phyloP scores from a whole-genome alignment of 2,329 filamentous ascomycete genomes.

The Periconia sp. region DNA sequence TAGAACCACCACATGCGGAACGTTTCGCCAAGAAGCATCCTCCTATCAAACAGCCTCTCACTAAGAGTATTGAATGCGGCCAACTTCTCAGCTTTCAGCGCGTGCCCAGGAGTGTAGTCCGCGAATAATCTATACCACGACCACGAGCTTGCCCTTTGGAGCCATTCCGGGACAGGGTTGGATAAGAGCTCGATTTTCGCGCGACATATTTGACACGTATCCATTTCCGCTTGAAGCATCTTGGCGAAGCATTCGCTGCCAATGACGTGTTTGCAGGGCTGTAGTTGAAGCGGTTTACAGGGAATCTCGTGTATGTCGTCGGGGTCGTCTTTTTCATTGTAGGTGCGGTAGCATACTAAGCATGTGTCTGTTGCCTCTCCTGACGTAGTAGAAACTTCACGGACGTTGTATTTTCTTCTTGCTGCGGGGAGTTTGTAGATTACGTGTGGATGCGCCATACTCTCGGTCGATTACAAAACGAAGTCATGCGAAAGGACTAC shows the following conservation, averaged over 20 bases:
- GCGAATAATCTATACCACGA: background rate
- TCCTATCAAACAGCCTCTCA: background rate
- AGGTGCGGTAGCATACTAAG: conserved; percentile 1
- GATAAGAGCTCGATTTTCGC: background rate
- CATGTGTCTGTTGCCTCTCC: background rate
- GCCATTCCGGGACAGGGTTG: background rate
- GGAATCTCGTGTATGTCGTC: background rate
- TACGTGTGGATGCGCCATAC: background rate
- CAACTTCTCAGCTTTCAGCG: background rate
- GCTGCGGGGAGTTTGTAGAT: background rate
- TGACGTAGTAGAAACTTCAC: background rate
- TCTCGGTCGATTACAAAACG: background rate
- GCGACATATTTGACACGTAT: conserved; percentile 1
- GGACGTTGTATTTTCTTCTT: background rate
- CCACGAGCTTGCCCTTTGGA: background rate
- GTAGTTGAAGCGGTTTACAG: background rate
- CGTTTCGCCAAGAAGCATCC: background rate
- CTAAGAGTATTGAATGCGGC: background rate
- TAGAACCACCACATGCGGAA: background rate
- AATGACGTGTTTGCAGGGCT: conserved; percentile 3
- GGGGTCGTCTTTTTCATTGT: conserved; percentile 1
- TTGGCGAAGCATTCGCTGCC: background rate
- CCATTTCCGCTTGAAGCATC: background rate
- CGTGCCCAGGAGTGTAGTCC: background rate
- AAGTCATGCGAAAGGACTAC: too few relatives aligned